Evolutionary conservation across 805 yeast species (phyloP).

Genomic region (Maudiozyma saulgeensis): DNA sequence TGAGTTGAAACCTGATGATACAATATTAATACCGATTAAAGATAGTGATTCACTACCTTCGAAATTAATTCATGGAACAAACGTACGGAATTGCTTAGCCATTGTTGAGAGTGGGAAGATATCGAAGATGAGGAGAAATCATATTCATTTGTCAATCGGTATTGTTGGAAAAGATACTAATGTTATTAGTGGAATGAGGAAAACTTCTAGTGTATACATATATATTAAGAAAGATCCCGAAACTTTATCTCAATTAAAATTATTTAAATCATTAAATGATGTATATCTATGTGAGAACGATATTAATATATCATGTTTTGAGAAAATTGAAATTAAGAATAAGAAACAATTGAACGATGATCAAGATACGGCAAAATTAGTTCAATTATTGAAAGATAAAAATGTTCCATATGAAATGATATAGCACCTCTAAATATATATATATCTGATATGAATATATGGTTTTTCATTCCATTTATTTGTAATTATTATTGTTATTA

Average conservation of each 20-base stretch:
- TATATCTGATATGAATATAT: background rate
- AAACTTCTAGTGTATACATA: constrained; percentile 44
- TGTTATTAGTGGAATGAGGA: constrained; percentile 68
- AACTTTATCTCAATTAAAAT: constrained; percentile 26
- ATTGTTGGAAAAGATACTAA: constrained; percentile 33
- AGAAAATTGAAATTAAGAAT: constrained; percentile 14
- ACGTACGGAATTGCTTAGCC: constrained; percentile 33
- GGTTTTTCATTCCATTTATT: background rate
- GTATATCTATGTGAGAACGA: constrained; percentile 65
- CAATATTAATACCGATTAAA: constrained; percentile 34
- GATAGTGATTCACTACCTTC: constrained; percentile 37
- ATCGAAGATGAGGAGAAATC: constrained; percentile 64
- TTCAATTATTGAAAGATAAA: constrained; percentile 1
- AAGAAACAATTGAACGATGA: background rate
- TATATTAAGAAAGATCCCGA: constrained; percentile 49
- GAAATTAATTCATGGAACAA: constrained; percentile 75
- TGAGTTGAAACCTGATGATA: constrained; percentile 32
- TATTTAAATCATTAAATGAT: constrained; percentile 61
- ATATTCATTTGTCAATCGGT: constrained; percentile 74
- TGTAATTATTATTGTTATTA: background rate
- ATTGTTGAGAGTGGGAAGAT: constrained; percentile 52
- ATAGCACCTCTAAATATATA: background rate
- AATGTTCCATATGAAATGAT: constrained; percentile 9
- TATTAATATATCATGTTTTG: constrained; percentile 19
- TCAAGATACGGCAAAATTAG: constrained; percentile 1